Conservation (phyloP, 208 protist genomes). For the Trypanosoma lewisi region DNA sequence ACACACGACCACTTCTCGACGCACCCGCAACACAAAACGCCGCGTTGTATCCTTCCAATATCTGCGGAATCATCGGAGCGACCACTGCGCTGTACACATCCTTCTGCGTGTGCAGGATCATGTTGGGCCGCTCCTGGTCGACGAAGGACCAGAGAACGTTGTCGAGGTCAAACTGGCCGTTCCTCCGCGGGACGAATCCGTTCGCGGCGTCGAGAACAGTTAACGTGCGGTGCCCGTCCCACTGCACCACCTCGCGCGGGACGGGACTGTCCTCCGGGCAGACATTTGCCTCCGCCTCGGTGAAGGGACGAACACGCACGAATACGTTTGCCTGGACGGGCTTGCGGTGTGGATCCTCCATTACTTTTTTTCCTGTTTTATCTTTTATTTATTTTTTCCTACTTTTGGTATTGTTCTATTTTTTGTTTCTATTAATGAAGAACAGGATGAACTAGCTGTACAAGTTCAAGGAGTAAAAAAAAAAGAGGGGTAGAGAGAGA, state of each 20-base stretch:
- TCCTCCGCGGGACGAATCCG: conserved; percentile 58
- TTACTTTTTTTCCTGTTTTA: neutral
- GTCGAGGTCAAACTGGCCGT: conserved; percentile 51
- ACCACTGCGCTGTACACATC: conserved; percentile 69
- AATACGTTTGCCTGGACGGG: conserved; percentile 41
- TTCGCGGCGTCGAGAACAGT: conserved; percentile 70
- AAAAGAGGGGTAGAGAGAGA: neutral
- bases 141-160: conserved; percentile 77
- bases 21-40: conserved; percentile 73
- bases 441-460: neutral
- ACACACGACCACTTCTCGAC: conserved; percentile 54
- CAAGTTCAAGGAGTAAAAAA: neutral
- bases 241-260: conserved; percentile 60
- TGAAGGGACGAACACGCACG: conserved; percentile 81
- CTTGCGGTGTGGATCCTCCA: conserved; percentile 14
- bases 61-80: conserved; percentile 48
- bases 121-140: conserved; percentile 36
- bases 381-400: conserved; percentile 19
- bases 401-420: conserved; percentile 4
- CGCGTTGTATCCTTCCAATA: conserved; percentile 76
- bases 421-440: neutral
- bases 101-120: conserved; percentile 51
- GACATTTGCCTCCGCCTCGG: conserved; percentile 51
- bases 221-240: conserved; percentile 52
- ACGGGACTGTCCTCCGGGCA: conserved; percentile 67